Percentiles rank a stretch among this genome's conserved stretches.
Evolutionary conservation across 2,329 filamentous ascomycete species (phyloP).

Genomic region (Cordyceps cicadae): DNA sequence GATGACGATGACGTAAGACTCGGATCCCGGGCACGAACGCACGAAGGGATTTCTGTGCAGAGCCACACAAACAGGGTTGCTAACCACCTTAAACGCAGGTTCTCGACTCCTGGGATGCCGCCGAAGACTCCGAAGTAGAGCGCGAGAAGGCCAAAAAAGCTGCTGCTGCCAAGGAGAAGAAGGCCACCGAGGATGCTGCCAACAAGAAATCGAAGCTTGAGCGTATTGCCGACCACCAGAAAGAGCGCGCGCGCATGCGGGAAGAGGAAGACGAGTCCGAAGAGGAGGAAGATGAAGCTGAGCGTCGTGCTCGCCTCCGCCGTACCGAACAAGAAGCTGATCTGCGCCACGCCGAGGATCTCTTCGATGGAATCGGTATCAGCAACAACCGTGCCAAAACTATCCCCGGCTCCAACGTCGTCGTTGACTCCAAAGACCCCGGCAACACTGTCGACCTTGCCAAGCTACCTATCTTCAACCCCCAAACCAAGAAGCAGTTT

Average conservation of each 20-base stretch:
- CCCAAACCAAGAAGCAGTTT: conserved; percentile 79
- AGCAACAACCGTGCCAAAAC: conserved; percentile 58
- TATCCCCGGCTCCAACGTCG: conserved; percentile 55
- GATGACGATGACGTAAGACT: conserved; percentile 65
- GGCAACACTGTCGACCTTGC: conserved; percentile 74
- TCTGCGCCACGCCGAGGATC: conserved; percentile 79
- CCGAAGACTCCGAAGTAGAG: conserved; percentile 93
- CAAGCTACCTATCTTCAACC: conserved; percentile 77
- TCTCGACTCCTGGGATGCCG: conserved; percentile 92
- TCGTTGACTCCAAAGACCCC: conserved; percentile 65
- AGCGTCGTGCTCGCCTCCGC: conserved; percentile 65
- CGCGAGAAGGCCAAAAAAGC: conserved; percentile 89
- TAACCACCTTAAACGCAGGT: conserved; percentile 48
- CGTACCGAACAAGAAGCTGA: conserved; percentile 80
- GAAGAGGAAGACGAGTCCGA: conserved; percentile 40
- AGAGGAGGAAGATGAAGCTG: conserved; percentile 65
- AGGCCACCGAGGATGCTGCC: conserved; percentile 77
- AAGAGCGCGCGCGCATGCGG: conserved; percentile 46
- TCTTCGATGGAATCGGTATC: conserved; percentile 72
- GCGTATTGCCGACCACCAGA: conserved; percentile 72
- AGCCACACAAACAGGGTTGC: not conserved
- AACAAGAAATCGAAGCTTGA: conserved; percentile 85
- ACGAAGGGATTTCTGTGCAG: not conserved
- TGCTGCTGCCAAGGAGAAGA: conserved; percentile 78
- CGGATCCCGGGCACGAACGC: not conserved